Conservation (phyloP, 2,329 filamentous ascomycete genomes). For the Neofusicoccum sp. region DNA sequence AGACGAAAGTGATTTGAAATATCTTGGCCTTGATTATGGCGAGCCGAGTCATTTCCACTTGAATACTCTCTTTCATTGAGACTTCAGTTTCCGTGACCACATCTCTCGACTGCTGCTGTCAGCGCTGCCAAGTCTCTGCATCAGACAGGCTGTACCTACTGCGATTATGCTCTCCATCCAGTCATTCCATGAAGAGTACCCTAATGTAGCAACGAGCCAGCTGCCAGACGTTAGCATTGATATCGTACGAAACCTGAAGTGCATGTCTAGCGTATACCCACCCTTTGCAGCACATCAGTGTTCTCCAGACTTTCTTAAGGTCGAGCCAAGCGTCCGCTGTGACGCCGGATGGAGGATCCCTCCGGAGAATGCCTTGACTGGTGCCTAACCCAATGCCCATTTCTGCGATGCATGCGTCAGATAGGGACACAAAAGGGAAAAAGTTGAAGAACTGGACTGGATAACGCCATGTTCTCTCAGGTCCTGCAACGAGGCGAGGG, state of each 20-base stretch:
- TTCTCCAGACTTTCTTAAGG: conserved; percentile 22
- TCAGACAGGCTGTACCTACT: not conserved
- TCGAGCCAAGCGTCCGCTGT: conserved; percentile 16
- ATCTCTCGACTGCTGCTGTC: not conserved
- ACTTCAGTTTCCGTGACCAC: not conserved
- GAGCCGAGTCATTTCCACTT: conserved; percentile 23
- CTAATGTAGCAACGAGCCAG: conserved; percentile 24
- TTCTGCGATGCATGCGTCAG: conserved; percentile 10
- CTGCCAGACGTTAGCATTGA: not conserved
- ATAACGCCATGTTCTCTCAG: no score
- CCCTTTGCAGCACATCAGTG: conserved; percentile 22
- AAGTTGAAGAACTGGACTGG: not conserved
- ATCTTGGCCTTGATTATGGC: conserved; percentile 25
- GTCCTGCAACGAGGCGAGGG: not conserved
- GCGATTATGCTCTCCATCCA: not conserved
- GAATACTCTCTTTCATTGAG: conserved; percentile 19
- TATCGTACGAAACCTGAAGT: no score
- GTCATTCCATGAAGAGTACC: conserved; percentile 16
- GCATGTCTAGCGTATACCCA: not conserved
- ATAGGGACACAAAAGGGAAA: not conserved
- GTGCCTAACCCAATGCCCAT: conserved; percentile 22
- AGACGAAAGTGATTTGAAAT: conserved; percentile 14
- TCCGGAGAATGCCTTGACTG: conserved; percentile 16
- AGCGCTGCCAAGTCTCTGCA: not conserved
- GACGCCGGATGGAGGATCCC: not conserved